Conservation (phyloP, 2,329 filamentous ascomycete species). For the Phaeomoniella chlamydospora region DNA sequence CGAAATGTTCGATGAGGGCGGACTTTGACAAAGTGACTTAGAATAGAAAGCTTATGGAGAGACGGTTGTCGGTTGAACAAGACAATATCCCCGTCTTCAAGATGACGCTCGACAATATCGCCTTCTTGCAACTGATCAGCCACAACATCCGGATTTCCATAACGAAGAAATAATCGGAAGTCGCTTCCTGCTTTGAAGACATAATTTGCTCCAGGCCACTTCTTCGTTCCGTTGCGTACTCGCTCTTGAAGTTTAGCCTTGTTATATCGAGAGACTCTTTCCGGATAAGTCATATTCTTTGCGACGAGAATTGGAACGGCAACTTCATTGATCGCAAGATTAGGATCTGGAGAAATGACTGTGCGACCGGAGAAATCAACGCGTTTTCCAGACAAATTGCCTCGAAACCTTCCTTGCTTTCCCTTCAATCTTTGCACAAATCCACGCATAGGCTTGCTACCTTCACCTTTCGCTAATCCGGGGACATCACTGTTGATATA, state of each 20-base stretch:
- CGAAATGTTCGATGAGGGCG: slow-evolving; percentile 92
- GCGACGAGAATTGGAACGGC: slow-evolving; percentile 86
- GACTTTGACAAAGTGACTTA: slow-evolving; percentile 86
- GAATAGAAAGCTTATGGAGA: slow-evolving; percentile 95
- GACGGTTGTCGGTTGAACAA: slow-evolving; percentile 97
- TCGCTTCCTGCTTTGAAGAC: slow-evolving; percentile 58
- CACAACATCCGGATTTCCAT: slow-evolving; percentile 54
- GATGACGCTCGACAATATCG: slow-evolving; percentile 83
- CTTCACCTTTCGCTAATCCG: slow-evolving; percentile 74
- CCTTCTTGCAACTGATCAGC: slow-evolving; percentile 65
- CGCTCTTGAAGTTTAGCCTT: slow-evolving; percentile 64
- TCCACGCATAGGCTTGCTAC: slow-evolving; percentile 78
- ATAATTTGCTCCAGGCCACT: slow-evolving; percentile 80
- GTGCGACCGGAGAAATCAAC: slow-evolving; percentile 96
- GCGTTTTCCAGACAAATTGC: slow-evolving; percentile 93
- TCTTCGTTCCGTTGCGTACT: slow-evolving; percentile 58
- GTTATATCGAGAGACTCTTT: slow-evolving; percentile 74
- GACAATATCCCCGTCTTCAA: slow-evolving; percentile 90
- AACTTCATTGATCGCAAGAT: slow-evolving; percentile 83
- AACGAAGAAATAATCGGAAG: slow-evolving; percentile 63
- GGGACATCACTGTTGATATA: slow-evolving; percentile 97
- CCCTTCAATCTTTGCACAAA: slow-evolving; percentile 94
- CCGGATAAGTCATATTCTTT: slow-evolving; percentile 90
- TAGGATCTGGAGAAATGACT: slow-evolving; percentile 94
- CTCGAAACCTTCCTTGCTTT: slow-evolving; percentile 93